Conservation (phyloP, 2,329 filamentous ascomycete genomes). For the Stagonosporopsis vannaccii region DNA sequence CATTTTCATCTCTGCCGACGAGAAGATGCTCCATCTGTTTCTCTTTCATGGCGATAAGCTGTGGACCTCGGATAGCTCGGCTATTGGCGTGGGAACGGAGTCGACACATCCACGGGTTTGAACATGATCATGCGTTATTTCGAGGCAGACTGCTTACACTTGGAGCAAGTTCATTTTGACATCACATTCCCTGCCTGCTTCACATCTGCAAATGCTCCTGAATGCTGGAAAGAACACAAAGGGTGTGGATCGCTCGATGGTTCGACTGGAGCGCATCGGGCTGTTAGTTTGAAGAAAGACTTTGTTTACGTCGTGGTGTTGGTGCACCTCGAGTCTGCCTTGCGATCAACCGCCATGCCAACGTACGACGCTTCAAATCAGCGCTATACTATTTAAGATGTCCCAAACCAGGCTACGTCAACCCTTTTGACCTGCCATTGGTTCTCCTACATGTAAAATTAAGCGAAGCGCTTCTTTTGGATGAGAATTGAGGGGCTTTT, state of each 20-base stretch:
- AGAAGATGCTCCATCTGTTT: background rate
- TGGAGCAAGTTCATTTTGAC: background rate
- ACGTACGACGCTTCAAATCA: constrained; percentile 6
- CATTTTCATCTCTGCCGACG: background rate
- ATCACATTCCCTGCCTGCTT: background rate
- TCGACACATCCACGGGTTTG: background rate
- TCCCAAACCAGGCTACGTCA: background rate
- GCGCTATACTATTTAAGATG: constrained; percentile 2
- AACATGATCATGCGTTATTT: background rate
- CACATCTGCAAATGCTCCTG: background rate
- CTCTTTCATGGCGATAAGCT: background rate
- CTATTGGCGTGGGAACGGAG: background rate
- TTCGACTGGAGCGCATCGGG: background rate
- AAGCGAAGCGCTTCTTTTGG: background rate
- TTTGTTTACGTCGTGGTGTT: background rate
- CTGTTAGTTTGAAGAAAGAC: background rate
- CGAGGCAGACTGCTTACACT: background rate
- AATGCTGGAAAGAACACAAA: background rate
- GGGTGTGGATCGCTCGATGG: background rate
- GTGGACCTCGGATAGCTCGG: background rate
- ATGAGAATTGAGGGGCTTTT: background rate
- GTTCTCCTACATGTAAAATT: background rate
- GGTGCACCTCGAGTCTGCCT: constrained; percentile 13
- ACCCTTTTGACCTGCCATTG: constrained; percentile 4
- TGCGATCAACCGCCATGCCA: constrained; percentile 6